Percentiles rank a stretch among this genome's conserved stretches.
phyloP scores from a whole-genome alignment of 129 eudicot genomes.

The Logfia minima region DNA sequence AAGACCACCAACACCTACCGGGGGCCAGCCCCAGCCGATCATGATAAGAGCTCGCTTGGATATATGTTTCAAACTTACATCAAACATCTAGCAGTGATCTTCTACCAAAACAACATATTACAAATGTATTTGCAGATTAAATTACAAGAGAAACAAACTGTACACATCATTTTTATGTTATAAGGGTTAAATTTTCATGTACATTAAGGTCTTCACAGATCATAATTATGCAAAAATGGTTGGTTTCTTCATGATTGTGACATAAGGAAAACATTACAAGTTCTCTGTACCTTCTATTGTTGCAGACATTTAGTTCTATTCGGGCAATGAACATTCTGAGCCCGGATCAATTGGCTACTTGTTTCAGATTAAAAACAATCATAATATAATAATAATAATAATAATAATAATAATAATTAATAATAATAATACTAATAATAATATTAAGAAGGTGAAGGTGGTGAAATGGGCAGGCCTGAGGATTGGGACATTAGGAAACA shows the following conservation, averaged over 20 bases:
- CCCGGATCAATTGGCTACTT: not conserved
- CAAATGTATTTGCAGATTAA: not conserved
- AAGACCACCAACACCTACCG: constrained; percentile 94
- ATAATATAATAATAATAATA: too few relatives aligned
- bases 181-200: constrained; percentile 2
- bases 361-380: not conserved
- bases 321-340: not conserved
- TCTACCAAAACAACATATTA: not conserved
- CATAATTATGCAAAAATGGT: not conserved
- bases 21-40: constrained; percentile 95
- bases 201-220: not conserved
- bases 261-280: not conserved
- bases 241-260: not conserved
- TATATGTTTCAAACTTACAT: constrained; percentile 38
- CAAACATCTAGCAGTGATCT: not conserved
- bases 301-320: not conserved
- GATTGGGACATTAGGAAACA: not conserved
- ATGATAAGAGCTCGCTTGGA: constrained; percentile 81
- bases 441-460: too few relatives aligned
- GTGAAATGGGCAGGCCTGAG: too few relatives aligned
- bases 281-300: not conserved
- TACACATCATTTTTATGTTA: constrained; percentile 10
- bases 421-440: too few relatives aligned
- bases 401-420: too few relatives aligned
- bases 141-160: constrained; percentile 14